Conservation (phyloP, 768 basidiomycete genomes). For the Russula vinacea region DNA sequence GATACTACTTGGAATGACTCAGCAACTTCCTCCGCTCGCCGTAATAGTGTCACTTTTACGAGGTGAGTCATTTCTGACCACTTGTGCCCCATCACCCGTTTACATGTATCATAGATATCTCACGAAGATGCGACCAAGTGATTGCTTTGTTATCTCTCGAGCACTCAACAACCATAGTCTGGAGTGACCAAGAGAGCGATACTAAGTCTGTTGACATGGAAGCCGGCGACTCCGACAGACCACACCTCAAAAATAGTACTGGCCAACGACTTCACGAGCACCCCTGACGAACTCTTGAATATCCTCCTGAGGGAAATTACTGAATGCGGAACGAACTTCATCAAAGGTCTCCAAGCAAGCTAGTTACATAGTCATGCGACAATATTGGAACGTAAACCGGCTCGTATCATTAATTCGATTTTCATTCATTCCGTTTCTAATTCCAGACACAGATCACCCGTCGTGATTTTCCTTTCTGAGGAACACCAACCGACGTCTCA, state of each 20-base stretch:
- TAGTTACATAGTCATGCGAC: slow-evolving; percentile 42
- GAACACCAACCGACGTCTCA: slow-evolving; percentile 40
- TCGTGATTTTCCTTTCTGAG: slow-evolving; percentile 57
- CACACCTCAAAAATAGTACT: slow-evolving; percentile 32
- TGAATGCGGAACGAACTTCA: slow-evolving; percentile 45
- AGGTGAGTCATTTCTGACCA: slow-evolving; percentile 38
- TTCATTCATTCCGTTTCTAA: not conserved
- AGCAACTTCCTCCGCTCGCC: slow-evolving; percentile 43
- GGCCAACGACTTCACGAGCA: slow-evolving; percentile 46
- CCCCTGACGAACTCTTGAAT: slow-evolving; percentile 45
- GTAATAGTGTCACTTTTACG: slow-evolving; percentile 62
- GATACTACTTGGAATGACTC: slow-evolving; percentile 56
- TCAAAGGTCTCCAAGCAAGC: slow-evolving; percentile 38
- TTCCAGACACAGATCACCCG: slow-evolving; percentile 40
- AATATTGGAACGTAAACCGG: slow-evolving; percentile 52
- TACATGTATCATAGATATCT: not conserved
- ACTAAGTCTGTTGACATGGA: slow-evolving; percentile 37
- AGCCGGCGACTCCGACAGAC: slow-evolving; percentile 44
- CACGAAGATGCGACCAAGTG: slow-evolving; percentile 48
- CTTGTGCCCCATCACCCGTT: not conserved
- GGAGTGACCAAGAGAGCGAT: slow-evolving; percentile 38
- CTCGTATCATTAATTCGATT: slow-evolving; percentile 23
- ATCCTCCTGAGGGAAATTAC: slow-evolving; percentile 38
- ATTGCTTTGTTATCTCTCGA: slow-evolving; percentile 49
- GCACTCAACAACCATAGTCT: slow-evolving; percentile 47